Evolutionary conservation across 306 rosid species (phyloP), one percentile per base, ranked within the genome.

Genomic region (Fragaria nilgerrensis): DNA sequence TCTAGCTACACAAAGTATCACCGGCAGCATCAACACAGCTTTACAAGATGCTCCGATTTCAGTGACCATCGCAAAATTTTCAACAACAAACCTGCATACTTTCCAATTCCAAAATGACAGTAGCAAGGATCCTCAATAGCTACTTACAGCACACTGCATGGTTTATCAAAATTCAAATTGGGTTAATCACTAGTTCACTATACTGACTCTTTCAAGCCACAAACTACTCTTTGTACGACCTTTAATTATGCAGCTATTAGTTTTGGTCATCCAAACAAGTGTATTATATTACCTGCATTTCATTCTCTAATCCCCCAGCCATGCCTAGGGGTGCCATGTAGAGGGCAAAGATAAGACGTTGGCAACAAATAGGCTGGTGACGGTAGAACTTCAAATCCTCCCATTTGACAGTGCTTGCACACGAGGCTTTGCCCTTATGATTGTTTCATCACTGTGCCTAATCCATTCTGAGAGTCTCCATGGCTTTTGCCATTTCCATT

Each of bases 401-500:
- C 67, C 76, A 77, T 68, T 80, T n/a, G 87, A 84, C 79, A 88
- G 84, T 70, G 98, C 83, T 56, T 85, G 99, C 61, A 86, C 68
- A 37, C 98, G 97, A 70, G 97, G 96, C 87, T 79, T 91, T 64
- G 97, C 9, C 85, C 97, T 89, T 81, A 91, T 85, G 63, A 93
- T 77, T 17, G 96, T 96, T 84, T 96, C 99, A 45, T 96, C 99
- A 63, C 96, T 96, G 82, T 90, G 93, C 61, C 98, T 91, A 80
- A 96, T 96, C 90, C 75, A 82, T 82, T 96, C 98, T 65, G 99
- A 93, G 72, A 96, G 97, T 87, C 87, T 96, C 99, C 99, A 96
- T 2, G 99, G 99, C 80, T 96, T 96, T 83, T 96, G 99, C 99
- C 99, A 96, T 79, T 91, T 96, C 99, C 99, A 96, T 75, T 93